Evolutionary conservation across 768 basidiomycete species (phyloP).

Genomic region (Leccinum aurantiacum): DNA sequence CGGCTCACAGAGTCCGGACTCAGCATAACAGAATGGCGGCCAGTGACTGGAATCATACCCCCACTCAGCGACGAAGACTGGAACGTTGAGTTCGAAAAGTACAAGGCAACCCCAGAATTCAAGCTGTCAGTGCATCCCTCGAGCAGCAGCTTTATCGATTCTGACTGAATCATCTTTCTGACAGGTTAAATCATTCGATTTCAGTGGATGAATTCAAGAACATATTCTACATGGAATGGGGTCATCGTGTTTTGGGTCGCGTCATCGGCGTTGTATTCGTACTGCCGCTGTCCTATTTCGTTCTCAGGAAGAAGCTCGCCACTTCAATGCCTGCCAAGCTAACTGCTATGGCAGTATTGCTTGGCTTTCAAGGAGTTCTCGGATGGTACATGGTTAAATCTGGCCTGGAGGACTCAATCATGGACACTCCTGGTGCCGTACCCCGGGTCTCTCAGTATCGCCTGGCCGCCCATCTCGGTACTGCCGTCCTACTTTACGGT

Average conservation of each 20-base stretch:
- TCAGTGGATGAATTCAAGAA: constrained; percentile 88
- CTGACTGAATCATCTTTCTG: neutral
- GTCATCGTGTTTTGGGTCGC: constrained; percentile 90
- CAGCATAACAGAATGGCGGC: constrained; percentile 97
- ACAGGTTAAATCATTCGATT: constrained; percentile 86
- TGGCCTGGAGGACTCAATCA: constrained; percentile 79
- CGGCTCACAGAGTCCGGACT: constrained; percentile 96
- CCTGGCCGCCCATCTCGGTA: constrained; percentile 90
- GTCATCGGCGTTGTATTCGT: constrained; percentile 82
- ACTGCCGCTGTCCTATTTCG: constrained; percentile 80
- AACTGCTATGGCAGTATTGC: constrained; percentile 69
- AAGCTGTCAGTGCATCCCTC: constrained; percentile 65
- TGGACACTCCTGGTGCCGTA: constrained; percentile 79
- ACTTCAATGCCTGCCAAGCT: constrained; percentile 61
- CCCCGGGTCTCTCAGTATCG: constrained; percentile 97
- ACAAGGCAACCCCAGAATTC: constrained; percentile 93
- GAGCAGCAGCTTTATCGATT: neutral
- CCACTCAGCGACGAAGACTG: constrained; percentile 77
- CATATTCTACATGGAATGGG: constrained; percentile 99
- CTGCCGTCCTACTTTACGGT: constrained; percentile 87
- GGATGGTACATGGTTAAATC: constrained; percentile 99
- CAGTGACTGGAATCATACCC: constrained; percentile 85
- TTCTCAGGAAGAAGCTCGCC: constrained; percentile 66
- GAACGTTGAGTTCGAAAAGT: constrained; percentile 89
- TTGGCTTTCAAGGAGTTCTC: constrained; percentile 88